phyloP scores from a whole-genome alignment of 2,329 filamentous ascomycete species.

The Shiraia bambusicola region DNA sequence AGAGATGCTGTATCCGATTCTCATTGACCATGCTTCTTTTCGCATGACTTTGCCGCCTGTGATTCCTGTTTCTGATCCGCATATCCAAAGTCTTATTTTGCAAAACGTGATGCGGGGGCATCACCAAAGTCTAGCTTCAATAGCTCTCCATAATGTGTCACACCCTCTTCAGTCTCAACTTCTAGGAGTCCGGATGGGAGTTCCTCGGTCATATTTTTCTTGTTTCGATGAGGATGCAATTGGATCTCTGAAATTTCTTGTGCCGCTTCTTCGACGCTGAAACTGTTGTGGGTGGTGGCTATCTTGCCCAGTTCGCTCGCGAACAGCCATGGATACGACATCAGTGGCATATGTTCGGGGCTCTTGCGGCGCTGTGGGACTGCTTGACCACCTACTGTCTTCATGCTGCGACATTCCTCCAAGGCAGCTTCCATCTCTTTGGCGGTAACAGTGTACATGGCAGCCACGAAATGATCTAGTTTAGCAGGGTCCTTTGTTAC shows the following conservation, averaged over 20 bases:
- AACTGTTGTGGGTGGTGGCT: conserved; percentile 48
- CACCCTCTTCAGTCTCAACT: conserved; percentile 37
- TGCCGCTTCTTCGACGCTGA: conserved; percentile 7
- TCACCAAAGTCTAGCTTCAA: conserved; percentile 32
- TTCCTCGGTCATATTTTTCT: conserved; percentile 6
- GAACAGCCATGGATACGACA: conserved; percentile 95
- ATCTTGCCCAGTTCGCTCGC: conserved; percentile 69
- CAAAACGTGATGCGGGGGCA: background rate
- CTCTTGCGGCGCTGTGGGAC: conserved; percentile 44
- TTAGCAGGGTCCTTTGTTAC: conserved; percentile 40
- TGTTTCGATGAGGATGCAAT: conserved; percentile 2
- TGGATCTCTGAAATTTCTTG: background rate
- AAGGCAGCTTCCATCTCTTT: conserved; percentile 66
- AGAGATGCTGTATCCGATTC: background rate
- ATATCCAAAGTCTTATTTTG: background rate
- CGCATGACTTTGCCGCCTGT: background rate
- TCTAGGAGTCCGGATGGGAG: conserved; percentile 8
- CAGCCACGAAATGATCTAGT: conserved; percentile 73
- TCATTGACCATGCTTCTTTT: background rate
- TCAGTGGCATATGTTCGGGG: conserved; percentile 70
- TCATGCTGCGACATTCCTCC: conserved; percentile 49
- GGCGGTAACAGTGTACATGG: conserved; percentile 84
- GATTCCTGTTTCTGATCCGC: background rate
- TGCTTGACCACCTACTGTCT: conserved; percentile 43
- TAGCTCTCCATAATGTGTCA: conserved; percentile 40